Evolutionary conservation across 352 stramenopile species (phyloP).

Genomic region (Phytophthora nicotianae): DNA sequence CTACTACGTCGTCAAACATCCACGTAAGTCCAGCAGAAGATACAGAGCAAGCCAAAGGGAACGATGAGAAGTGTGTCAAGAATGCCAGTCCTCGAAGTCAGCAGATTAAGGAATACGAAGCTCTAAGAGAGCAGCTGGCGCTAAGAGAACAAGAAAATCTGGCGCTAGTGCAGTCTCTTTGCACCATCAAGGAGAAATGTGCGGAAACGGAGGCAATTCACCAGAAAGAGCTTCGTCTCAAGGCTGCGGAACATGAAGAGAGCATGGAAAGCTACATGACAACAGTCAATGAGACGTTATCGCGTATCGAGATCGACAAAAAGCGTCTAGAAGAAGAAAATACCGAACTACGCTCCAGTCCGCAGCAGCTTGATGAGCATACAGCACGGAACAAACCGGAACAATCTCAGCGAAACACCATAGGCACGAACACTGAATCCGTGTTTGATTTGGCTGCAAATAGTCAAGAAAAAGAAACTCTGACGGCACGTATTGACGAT

Average conservation of each 20-base stretch:
- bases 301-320: conserved; percentile 37
- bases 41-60: not conserved
- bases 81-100: not conserved
- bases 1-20: not conserved
- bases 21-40: not conserved
- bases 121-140: conserved; percentile 30
- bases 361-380: conserved; percentile 32
- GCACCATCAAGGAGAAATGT: conserved; percentile 41
- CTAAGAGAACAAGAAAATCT: conserved; percentile 52
- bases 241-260: conserved; percentile 29
- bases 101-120: conserved; percentile 4
- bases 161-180: conserved; percentile 49
- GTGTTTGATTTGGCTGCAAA: conserved; percentile 3
- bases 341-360: conserved; percentile 16
- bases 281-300: conserved; percentile 38
- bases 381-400: conserved; percentile 4
- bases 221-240: conserved; percentile 26
- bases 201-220: conserved; percentile 28
- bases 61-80: not conserved
- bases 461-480: conserved; percentile 12
- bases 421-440: conserved; percentile 25
- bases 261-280: conserved; percentile 41
- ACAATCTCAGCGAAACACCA: conserved; percentile 13
- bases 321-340: conserved; percentile 27
- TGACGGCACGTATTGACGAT: conserved; percentile 25